Conservation (phyloP, 2,329 filamentous ascomycete genomes). For the Epicoccum sorghinum region DNA sequence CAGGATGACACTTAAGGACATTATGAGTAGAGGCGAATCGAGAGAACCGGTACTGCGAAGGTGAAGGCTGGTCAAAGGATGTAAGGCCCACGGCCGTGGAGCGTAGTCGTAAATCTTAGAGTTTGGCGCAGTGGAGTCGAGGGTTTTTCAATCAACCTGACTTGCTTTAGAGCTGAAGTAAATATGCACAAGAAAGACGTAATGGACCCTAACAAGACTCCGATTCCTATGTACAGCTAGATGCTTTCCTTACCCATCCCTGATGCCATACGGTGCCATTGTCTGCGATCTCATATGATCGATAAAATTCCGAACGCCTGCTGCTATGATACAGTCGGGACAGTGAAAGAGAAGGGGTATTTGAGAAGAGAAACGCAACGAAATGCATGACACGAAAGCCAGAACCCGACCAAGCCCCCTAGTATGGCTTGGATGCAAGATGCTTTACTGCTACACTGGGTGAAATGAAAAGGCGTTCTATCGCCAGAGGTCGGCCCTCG, state of each 20-base stretch:
- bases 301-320: constrained; percentile 12
- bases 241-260: constrained; percentile 3
- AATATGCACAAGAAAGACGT: neutral
- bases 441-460: neutral
- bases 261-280: constrained; percentile 10
- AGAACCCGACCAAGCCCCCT: neutral
- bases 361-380: constrained; percentile 18
- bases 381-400: constrained; percentile 4
- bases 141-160: no score
- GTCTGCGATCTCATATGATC: neutral
- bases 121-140: no score
- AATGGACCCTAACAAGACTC: constrained; percentile 1
- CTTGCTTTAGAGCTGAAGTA: neutral
- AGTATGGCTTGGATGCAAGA: neutral
- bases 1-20: no score
- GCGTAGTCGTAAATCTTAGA: no score
- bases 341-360: constrained; percentile 18
- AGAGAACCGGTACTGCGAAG: no score
- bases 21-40: no score
- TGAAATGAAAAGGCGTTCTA: constrained; percentile 17
- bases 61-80: no score
- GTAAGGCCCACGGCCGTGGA: no score
- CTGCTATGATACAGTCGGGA: constrained; percentile 15
- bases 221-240: constrained; percentile 18
- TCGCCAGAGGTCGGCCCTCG: constrained; percentile 45